These are phyloP conservation scores for Amaranthus cruentus DNA, from an alignment of 148 eudicot species.

Conservation along the genomic window DNA sequence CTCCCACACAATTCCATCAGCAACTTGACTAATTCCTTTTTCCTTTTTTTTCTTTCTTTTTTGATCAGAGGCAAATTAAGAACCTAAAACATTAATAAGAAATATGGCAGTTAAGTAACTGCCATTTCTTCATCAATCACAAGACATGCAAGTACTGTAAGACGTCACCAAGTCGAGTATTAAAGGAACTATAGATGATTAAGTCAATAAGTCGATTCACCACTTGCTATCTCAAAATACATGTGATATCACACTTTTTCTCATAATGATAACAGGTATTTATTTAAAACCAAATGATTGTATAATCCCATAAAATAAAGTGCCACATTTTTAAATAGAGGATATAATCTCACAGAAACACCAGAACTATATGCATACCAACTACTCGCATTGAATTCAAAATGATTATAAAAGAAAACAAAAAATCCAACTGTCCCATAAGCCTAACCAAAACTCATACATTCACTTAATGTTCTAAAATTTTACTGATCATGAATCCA, in stretches of 20 bases:
- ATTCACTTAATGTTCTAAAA: too few relatives aligned
- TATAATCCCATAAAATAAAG: too few relatives aligned
- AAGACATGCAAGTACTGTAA: neutral
- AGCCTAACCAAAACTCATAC: too few relatives aligned
- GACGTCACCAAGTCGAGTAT: neutral
- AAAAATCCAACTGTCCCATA: too few relatives aligned
- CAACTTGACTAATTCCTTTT: neutral
- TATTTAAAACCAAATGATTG: too few relatives aligned
- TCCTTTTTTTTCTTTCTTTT: neutral
- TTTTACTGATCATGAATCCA: too few relatives aligned
- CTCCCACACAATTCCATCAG: constrained; percentile 12
- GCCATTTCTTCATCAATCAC: neutral
- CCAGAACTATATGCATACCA: too few relatives aligned
- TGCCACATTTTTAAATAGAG: too few relatives aligned
- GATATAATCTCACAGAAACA: too few relatives aligned
- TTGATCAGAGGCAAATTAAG: constrained; percentile 12
- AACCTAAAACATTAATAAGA: constrained; percentile 13
- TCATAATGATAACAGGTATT: too few relatives aligned
- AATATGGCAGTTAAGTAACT: neutral
- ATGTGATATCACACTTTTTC: neutral
- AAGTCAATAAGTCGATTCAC: neutral
- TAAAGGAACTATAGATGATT: neutral
- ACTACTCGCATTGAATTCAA: too few relatives aligned
- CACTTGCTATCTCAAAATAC: neutral
- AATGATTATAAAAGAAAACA: too few relatives aligned